These are phyloP conservation scores for Dipodascus albidus DNA, from an alignment of 805 yeast genomes.

Conservation along the genomic window DNA sequence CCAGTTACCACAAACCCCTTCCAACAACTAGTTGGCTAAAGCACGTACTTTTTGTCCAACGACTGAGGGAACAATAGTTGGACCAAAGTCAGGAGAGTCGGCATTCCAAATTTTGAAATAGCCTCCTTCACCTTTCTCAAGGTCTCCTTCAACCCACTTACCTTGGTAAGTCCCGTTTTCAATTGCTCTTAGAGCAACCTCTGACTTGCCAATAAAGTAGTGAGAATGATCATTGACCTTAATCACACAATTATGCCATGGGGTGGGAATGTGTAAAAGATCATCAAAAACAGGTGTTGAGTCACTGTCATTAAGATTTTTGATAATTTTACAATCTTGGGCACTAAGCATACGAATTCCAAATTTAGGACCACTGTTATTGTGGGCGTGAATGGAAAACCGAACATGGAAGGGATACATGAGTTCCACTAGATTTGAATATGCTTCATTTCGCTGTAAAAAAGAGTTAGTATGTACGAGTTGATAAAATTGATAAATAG, in stretches of 20 bases:
- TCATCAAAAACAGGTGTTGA: background rate
- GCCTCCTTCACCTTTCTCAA: background rate
- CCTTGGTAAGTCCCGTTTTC: background rate
- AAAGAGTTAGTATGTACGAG: background rate
- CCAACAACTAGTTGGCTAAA: background rate
- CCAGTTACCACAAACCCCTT: too few species aligned
- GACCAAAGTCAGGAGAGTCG: background rate
- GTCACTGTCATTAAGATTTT: background rate
- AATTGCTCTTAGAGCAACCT: background rate
- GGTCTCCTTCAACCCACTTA: background rate
- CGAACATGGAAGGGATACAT: constrained; percentile 1
- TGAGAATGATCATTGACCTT: background rate
- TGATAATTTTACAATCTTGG: background rate
- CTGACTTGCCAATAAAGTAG: background rate
- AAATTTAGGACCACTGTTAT: background rate
- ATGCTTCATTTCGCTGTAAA: background rate
- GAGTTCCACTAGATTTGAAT: background rate
- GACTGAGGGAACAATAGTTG: background rate
- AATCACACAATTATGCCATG: background rate
- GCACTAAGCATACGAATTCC: background rate
- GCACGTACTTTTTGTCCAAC: background rate
- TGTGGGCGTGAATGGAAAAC: background rate
- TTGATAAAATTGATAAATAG: too few species aligned
- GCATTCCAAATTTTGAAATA: background rate
- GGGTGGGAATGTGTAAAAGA: background rate